Evolutionary conservation across 1,139 yeast genomes (phyloP).

Genomic region (Hyphopichia khmerensis): DNA sequence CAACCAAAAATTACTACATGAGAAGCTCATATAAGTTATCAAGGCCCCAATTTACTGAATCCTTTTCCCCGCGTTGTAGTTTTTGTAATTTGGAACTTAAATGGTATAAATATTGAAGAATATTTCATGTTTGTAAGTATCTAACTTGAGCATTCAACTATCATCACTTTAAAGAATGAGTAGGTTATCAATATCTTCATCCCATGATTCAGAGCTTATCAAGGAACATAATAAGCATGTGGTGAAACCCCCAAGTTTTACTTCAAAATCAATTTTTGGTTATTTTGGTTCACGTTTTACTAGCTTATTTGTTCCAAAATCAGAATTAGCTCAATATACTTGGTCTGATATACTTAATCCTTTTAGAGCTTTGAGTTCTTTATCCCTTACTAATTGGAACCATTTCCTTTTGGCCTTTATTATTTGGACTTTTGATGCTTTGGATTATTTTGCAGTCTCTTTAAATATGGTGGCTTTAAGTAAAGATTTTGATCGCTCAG

Average conservation of each 20-base stretch:
- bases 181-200: neutral
- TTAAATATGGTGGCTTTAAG: conserved; percentile 61
- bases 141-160: too few relatives aligned
- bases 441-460: conserved; percentile 73
- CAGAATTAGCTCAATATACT: conserved; percentile 25
- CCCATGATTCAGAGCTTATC: conserved; percentile 5
- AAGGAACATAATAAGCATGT: conserved; percentile 31
- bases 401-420: conserved; percentile 2
- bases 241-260: conserved; percentile 31
- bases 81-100: too few relatives aligned
- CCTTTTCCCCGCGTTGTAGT: too few relatives aligned
- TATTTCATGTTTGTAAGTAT: too few relatives aligned
- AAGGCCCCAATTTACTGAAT: too few relatives aligned
- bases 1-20: too few relatives aligned
- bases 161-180: too few relatives aligned
- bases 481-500: conserved; percentile 43
- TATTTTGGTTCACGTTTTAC: conserved; percentile 31
- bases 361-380: conserved; percentile 24
- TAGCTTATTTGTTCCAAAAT: conserved; percentile 30
- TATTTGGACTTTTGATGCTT: conserved; percentile 76
- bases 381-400: conserved; percentile 1
- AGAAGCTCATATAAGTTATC: too few relatives aligned
- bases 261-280: conserved; percentile 20
- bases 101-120: too few relatives aligned
- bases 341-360: conserved; percentile 27